These are phyloP conservation scores for Trichoderma atrobrunneum DNA, from an alignment of 2,329 filamentous ascomycete species.

Conservation along the genomic window DNA sequence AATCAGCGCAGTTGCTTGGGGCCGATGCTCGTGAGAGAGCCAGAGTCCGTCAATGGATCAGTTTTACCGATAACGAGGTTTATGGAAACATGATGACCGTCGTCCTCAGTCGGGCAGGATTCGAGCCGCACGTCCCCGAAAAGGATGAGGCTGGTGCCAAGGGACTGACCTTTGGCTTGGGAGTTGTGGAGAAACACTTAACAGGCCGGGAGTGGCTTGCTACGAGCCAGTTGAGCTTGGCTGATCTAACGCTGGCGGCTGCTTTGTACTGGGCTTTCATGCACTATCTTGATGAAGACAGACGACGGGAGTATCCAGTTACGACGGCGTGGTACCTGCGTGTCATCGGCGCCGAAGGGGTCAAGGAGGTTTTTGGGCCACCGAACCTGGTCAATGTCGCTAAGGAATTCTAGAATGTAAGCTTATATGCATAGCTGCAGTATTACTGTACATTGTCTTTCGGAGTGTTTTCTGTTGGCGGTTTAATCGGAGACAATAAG, in stretches of 20 bases:
- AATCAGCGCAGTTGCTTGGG: not conserved
- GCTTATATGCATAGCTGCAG: not conserved
- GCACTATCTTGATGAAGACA: not conserved
- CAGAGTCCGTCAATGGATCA: not conserved
- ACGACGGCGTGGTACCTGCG: not conserved
- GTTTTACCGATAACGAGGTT: not conserved
- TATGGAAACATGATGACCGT: not conserved
- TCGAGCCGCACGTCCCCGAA: not conserved
- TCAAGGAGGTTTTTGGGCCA: not conserved
- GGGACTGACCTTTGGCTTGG: not conserved
- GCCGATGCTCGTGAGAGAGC: not conserved
- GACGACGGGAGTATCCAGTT: not conserved
- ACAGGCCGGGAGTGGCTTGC: not conserved
- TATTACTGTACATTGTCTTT: too few species aligned
- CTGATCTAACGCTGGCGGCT: not conserved
- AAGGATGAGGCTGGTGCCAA: not conserved
- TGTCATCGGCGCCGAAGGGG: not conserved
- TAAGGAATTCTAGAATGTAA: not conserved
- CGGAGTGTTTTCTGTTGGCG: not conserved
- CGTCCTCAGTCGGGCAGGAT: not conserved
- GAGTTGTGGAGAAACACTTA: not conserved
- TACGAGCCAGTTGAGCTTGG: not conserved
- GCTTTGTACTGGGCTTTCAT: not conserved
- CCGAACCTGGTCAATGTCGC: not conserved
- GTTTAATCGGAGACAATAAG: not conserved